phyloP scores from a whole-genome alignment of 179 eudicot species.

The Patellifolia procumbens region DNA sequence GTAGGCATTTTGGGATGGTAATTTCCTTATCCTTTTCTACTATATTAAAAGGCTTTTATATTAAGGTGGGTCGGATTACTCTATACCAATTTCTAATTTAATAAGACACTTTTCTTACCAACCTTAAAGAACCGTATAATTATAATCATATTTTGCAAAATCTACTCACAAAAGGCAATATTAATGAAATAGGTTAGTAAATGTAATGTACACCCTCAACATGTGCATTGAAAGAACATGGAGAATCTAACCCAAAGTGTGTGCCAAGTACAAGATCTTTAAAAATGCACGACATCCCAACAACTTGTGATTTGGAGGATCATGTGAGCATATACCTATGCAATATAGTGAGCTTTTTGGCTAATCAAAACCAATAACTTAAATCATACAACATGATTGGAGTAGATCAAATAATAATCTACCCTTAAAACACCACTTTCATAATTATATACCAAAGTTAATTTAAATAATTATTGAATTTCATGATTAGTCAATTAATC shows the following conservation, averaged over 20 bases:
- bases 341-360: background rate
- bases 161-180: constrained; percentile 1
- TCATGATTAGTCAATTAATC: constrained; percentile 17
- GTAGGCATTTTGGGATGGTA: too few relatives aligned
- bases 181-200: background rate
- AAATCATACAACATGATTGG: constrained; percentile 29
- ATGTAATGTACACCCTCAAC: constrained; percentile 11
- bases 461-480: background rate
- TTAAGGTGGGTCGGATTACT: too few relatives aligned
- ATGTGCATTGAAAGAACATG: constrained; percentile 19
- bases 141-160: background rate
- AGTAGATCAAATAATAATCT: background rate
- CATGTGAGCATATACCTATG: constrained; percentile 21
- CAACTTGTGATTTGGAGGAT: constrained; percentile 37
- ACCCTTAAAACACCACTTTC: background rate
- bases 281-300: constrained; percentile 31
- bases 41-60: too few relatives aligned
- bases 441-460: too few relatives aligned
- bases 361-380: constrained; percentile 20
- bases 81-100: too few relatives aligned
- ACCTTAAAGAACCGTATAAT: too few relatives aligned
- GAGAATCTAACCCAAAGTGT: constrained; percentile 34
- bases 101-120: too few relatives aligned
- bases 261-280: constrained; percentile 32
- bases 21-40: too few relatives aligned